A percentile compares a stretch with the other conserved stretches of the same genome.
phyloP scores from a whole-genome alignment of 768 basidiomycete genomes.

The Butyriboletus loyo region DNA sequence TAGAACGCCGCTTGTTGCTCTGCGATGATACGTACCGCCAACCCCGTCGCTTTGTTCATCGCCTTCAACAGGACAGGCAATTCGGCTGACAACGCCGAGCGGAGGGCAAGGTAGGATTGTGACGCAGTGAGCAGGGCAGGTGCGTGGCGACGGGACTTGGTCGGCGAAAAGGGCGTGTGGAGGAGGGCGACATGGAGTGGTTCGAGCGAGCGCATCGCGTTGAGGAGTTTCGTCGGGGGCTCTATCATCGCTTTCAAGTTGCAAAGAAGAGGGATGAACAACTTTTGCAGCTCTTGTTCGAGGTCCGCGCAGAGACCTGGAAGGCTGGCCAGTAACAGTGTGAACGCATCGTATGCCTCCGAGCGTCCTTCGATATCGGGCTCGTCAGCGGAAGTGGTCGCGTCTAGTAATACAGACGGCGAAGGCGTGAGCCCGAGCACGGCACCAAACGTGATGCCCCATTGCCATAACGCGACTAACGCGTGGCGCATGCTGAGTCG shows the following conservation, averaged over 20 bases:
- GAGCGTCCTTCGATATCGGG: constrained; percentile 29
- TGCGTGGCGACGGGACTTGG: constrained; percentile 57
- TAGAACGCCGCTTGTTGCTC: constrained; percentile 61
- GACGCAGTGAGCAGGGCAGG: constrained; percentile 68
- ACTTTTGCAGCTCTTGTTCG: constrained; percentile 50
- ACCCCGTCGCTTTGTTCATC: constrained; percentile 57
- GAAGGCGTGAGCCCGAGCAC: constrained; percentile 60
- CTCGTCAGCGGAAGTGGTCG: constrained; percentile 7
- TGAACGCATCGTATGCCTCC: constrained; percentile 73
- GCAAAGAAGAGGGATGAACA: constrained; percentile 56
- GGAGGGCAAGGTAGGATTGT: constrained; percentile 71
- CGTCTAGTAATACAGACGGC: constrained; percentile 19
- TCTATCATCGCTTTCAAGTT: constrained; percentile 56
- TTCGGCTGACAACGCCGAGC: constrained; percentile 68
- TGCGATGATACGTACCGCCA: constrained; percentile 50
- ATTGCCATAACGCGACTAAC: constrained; percentile 50
- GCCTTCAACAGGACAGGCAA: constrained; percentile 61
- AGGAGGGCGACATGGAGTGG: constrained; percentile 70
- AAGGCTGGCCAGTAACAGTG: constrained; percentile 55
- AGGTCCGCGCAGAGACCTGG: constrained; percentile 51
- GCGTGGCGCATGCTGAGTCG: constrained; percentile 47
- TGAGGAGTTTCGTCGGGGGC: constrained; percentile 62
- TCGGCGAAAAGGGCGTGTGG: constrained; percentile 57
- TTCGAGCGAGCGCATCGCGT: constrained; percentile 70
- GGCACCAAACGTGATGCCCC: constrained; percentile 64